Percentiles rank a stretch among this genome's conserved stretches.
Evolutionary conservation across 306 rosid species (phyloP).

Genomic region (Glycyrrhiza uralensis): DNA sequence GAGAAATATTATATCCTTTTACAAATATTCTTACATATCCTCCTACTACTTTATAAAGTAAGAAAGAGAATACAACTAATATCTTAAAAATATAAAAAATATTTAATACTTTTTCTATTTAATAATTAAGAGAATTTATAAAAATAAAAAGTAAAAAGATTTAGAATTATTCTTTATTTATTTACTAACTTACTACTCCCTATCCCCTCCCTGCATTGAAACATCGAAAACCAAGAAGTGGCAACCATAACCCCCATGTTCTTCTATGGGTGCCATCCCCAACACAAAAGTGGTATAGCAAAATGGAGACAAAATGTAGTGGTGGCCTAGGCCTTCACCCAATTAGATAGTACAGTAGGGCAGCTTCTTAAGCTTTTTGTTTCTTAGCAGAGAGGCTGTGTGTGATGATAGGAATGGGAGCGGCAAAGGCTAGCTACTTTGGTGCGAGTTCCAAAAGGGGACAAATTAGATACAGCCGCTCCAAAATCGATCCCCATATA

Average conservation of each 20-base stretch:
- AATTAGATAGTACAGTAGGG: background rate
- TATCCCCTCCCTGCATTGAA: background rate
- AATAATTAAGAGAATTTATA: too few species aligned
- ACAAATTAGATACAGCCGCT: conserved; percentile 30
- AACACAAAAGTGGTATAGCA: background rate
- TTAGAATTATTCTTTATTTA: too few species aligned
- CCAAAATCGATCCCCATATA: conserved; percentile 16
- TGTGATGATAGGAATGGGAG: conserved; percentile 12
- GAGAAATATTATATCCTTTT: too few species aligned
- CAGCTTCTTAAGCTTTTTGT: conserved; percentile 6
- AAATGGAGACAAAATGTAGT: conserved; percentile 27
- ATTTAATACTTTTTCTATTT: too few species aligned
- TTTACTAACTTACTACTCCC: too few species aligned
- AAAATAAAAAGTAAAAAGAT: too few species aligned
- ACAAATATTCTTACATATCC: too few species aligned
- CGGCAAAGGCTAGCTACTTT: conserved; percentile 24
- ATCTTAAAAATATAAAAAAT: too few species aligned
- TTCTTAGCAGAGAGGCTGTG: conserved; percentile 9
- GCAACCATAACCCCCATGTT: background rate
- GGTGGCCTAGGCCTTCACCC: background rate
- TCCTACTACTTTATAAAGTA: too few species aligned
- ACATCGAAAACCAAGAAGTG: background rate
- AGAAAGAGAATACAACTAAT: too few species aligned
- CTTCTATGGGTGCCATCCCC: conserved; percentile 7
- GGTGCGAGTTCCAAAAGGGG: conserved; percentile 26